A percentile compares a stretch with the other conserved stretches of the same genome.
Conservation (phyloP, 495 filamentous ascomycete genomes). For the Cercophora sp. region DNA sequence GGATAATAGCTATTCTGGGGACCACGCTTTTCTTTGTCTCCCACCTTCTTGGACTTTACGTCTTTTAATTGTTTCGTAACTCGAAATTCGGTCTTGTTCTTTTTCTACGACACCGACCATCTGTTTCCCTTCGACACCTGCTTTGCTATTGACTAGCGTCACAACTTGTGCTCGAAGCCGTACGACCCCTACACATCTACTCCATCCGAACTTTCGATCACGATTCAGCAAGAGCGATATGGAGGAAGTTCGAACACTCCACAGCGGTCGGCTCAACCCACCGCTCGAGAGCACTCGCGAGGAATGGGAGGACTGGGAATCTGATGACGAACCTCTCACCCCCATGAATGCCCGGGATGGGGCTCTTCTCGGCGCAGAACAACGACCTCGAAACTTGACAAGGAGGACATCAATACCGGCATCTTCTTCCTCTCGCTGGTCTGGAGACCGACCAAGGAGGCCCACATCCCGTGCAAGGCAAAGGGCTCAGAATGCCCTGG, state of each 20-base stretch:
- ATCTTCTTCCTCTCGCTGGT: slow-evolving; percentile 23
- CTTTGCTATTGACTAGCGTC: too few species aligned
- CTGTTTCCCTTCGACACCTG: too few species aligned
- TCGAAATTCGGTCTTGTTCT: neutral
- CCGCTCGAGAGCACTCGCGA: slow-evolving; percentile 24
- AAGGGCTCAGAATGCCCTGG: slow-evolving; percentile 52
- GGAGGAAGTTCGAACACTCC: slow-evolving; percentile 2
- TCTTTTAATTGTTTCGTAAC: slow-evolving; percentile 10
- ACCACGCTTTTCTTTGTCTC: slow-evolving; percentile 9
- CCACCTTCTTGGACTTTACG: too few species aligned
- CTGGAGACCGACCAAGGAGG: slow-evolving; percentile 34
- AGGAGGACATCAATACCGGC: slow-evolving; percentile 7
- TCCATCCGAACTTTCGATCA: neutral
- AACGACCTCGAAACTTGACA: neutral
- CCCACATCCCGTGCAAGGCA: slow-evolving; percentile 47
- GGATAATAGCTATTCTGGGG: slow-evolving; percentile 14
- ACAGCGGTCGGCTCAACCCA: neutral
- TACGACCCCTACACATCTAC: neutral
- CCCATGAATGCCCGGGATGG: slow-evolving; percentile 22
- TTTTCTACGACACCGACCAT: too few species aligned
- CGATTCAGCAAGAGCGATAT: neutral
- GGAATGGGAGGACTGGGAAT: slow-evolving; percentile 49
- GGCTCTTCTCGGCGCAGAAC: slow-evolving; percentile 21
- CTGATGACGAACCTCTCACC: slow-evolving; percentile 35
- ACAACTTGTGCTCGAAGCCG: too few species aligned